Evolutionary conservation across 192 early-diverging fungal genomes (phyloP).

Genomic region (Backusella circina): DNA sequence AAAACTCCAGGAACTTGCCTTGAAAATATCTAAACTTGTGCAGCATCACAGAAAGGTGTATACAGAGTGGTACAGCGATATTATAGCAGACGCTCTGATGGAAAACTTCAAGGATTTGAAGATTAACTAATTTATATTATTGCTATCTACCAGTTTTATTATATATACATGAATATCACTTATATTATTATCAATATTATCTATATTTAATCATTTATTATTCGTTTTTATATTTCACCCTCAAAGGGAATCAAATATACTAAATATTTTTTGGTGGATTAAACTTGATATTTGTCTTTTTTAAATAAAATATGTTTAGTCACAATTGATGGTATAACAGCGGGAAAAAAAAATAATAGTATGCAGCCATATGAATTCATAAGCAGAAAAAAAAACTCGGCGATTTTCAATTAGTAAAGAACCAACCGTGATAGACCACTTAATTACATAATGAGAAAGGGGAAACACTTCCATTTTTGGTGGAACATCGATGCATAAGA

Average conservation of each 20-base stretch:
- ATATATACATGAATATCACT: background rate
- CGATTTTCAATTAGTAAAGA: background rate
- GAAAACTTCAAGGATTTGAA: background rate
- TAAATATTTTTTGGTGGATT: background rate
- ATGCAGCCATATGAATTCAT: background rate
- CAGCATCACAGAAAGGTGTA: conserved; percentile 39
- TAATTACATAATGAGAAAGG: background rate
- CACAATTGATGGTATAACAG: background rate
- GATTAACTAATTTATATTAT: background rate
- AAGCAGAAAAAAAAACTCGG: background rate
- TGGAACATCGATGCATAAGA: background rate
- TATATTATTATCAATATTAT: background rate
- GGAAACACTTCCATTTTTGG: background rate
- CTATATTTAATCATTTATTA: background rate
- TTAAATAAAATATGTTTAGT: background rate
- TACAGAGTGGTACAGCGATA: conserved; percentile 28
- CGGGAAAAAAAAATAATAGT: background rate
- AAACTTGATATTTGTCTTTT: background rate
- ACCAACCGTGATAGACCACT: background rate
- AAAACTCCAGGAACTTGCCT: conserved; percentile 25
- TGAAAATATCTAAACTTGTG: conserved; percentile 21
- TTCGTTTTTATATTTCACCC: background rate
- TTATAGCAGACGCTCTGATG: conserved; percentile 8
- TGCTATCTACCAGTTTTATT: background rate
- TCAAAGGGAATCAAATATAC: background rate